Evolutionary conservation across 192 early-diverging fungal genomes (phyloP), one percentile per base, ranked within the genome.

Genomic region (Coemansia sp.): DNA sequence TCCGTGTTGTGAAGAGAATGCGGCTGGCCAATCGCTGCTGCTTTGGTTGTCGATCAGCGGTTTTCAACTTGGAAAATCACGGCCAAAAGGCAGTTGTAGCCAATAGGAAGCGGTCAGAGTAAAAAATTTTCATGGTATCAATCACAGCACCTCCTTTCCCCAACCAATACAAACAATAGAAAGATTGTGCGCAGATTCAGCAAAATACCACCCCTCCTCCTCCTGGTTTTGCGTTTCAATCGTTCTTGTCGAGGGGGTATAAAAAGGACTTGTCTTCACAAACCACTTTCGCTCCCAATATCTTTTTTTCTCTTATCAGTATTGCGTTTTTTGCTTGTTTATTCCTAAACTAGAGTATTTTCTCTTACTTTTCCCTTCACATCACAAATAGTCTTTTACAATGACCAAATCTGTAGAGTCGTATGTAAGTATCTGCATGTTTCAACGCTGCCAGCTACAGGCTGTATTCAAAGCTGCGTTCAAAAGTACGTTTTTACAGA

Each of bases 321-420:
- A 38, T 38, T 10, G 36, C 36, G 36, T 38, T 50, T 50, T 20
- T 52, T 22, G n/a, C 51, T 49, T 49, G 5, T 52, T 22, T 52
- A 18, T 49, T 10, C 36, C n/a, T n/a, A n/a, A 34, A 17, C 52
- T 42, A n/a, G 32, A 30, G 17, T 38, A 1, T 56, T 55, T 28
- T 28, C 29, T 52, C 56, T 16, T 55, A 10, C 42, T 5, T 18
- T 6, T 33, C 34, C 33, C 7, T 20, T 38, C 14, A 29, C 33
- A 38, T 36, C 29, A 54, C 45, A 60, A 5, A 51, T 36, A 38
- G 5, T 48, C 25, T 25, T 31, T 33, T 61, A 65, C 30, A 51
- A 80, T 80, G 77, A 50, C 72, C 72, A 64, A 56, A 40, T 58
- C 77, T 12, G 77, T 80, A 64, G 77, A 80, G 59, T 59, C 67